phyloP scores from a whole-genome alignment of 768 basidiomycete genomes.

The Mycena kentingensis region DNA sequence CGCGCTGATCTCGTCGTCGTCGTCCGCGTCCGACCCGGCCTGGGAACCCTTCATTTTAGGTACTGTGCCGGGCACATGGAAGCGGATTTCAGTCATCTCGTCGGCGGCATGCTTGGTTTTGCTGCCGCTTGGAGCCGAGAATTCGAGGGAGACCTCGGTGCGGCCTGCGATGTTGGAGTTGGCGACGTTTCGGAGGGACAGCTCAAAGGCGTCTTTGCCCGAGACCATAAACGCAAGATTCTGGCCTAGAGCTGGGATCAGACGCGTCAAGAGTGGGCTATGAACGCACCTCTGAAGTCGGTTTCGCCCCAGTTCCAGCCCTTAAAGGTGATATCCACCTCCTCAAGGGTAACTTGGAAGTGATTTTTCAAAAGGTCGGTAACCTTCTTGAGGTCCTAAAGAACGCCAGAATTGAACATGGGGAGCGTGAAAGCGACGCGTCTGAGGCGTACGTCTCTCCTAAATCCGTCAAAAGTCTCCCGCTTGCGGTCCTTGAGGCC shows the following conservation, averaged over 20 bases:
- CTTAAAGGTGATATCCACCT: constrained; percentile 83
- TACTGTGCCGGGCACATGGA: constrained; percentile 87
- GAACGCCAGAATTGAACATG: background rate
- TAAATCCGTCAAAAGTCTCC: constrained; percentile 93
- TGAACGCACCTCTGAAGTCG: constrained; percentile 80
- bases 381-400: constrained; percentile 89
- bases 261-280: constrained; percentile 5
- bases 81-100: constrained; percentile 94
- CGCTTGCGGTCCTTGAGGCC: constrained; percentile 75
- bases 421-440: background rate
- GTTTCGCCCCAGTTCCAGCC: constrained; percentile 99
- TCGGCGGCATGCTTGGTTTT: constrained; percentile 59
- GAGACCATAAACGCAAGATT: constrained; percentile 91
- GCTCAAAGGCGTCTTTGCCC: constrained; percentile 85
- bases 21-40: constrained; percentile 73
- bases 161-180: constrained; percentile 98
- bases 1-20: constrained; percentile 81
- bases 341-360: constrained; percentile 83
- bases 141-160: constrained; percentile 99
- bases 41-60: constrained; percentile 67
- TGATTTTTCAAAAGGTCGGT: constrained; percentile 79
- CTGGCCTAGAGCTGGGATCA: constrained; percentile 54
- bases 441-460: constrained; percentile 70
- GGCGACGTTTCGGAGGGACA: constrained; percentile 83
- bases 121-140: constrained; percentile 52